A percentile compares a stretch with the other conserved stretches of the same genome.
Conservation (phyloP, 805 yeast species). For the Lipomyces oligophaga region DNA sequence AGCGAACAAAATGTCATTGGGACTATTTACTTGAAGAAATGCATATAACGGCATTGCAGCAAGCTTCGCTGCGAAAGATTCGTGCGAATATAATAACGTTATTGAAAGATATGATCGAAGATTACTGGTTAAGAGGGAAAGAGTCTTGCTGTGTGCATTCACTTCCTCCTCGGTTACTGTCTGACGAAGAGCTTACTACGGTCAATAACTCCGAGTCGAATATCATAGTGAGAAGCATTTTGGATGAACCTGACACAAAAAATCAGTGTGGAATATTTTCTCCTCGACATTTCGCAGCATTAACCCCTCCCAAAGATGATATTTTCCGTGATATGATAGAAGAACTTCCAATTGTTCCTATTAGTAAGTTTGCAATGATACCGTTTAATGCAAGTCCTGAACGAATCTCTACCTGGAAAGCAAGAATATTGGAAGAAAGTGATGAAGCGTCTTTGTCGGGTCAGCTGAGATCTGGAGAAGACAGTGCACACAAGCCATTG, state of each 20-base stretch:
- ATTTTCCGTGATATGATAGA: constrained; percentile 36
- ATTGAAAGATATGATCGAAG: constrained; percentile 68
- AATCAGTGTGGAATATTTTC: constrained; percentile 4
- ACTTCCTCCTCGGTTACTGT: constrained; percentile 42
- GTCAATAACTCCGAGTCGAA: constrained; percentile 3
- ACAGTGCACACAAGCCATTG: constrained; percentile 6
- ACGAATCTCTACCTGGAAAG: constrained; percentile 1
- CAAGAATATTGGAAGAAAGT: background rate
- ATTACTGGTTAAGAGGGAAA: constrained; percentile 76
- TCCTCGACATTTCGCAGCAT: constrained; percentile 12
- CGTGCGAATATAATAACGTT: constrained; percentile 66
- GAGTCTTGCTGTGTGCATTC: constrained; percentile 45
- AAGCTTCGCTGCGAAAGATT: constrained; percentile 63
- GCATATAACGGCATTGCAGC: constrained; percentile 78
- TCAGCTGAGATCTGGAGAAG: background rate
- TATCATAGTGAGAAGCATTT: background rate
- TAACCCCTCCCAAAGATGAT: constrained; percentile 11
- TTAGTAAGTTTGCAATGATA: constrained; percentile 24
- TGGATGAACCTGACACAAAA: background rate
- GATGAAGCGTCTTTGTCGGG: background rate
- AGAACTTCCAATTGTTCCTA: constrained; percentile 36
- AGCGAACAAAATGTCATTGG: constrained; percentile 55
- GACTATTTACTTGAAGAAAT: constrained; percentile 71
- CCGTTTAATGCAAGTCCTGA: constrained; percentile 8
- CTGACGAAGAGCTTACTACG: constrained; percentile 21